Base-by-base conservation (phyloP, 2,329 filamentous ascomycete genomes). In the Aspergillus proliferans region DNA sequence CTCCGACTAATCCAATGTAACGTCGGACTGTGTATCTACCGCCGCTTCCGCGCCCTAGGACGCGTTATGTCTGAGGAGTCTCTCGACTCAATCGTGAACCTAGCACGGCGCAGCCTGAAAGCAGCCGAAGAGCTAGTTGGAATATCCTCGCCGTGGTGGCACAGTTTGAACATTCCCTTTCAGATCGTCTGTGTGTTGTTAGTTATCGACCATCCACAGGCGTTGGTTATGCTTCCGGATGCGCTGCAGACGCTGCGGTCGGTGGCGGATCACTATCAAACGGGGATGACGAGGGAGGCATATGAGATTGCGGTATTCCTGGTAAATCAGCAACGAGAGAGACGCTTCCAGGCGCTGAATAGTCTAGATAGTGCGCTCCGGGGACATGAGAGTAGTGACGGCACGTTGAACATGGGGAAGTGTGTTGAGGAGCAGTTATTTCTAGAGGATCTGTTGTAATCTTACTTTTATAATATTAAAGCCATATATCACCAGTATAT, bases 81-180 rank as follows among this genome's bases (percentile, higher is more conserved):
- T 21, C 36, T 21, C 45, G 22, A 43, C 19, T 8, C 14, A 6
- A 21, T 41, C 39, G 21, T 41, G 39, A 19, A 22, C 18, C 39
- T 41, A 19, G 39, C 39, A 12, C 18, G 14, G 14, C 18, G 14
- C 3, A 24, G 18, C 12, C 19, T 34, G n/a, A 45, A 41, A 24
- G 47, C 43, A 4, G 43, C 44, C 1, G 43, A 18, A 10, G 28
- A 24, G 5, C 10, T 52, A 34, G 41, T 43, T 2, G 28, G 43
- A 4, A 34, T 22, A 4, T 45, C 33, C 10, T 47, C 36, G 5
- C 53, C 53, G 5, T 57, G 55, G 55, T 57, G 55, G 51, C 53
- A 57, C 24, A 43, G 51, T n/a, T n/a, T 52, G 30, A 57, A 56
- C 19, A 46, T 56, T n/a, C 55, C 55, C 5, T 57, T 57, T 22